Base-by-base conservation (phyloP, 257 asterid genomes). In the Primulina huaijiensis region DNA sequence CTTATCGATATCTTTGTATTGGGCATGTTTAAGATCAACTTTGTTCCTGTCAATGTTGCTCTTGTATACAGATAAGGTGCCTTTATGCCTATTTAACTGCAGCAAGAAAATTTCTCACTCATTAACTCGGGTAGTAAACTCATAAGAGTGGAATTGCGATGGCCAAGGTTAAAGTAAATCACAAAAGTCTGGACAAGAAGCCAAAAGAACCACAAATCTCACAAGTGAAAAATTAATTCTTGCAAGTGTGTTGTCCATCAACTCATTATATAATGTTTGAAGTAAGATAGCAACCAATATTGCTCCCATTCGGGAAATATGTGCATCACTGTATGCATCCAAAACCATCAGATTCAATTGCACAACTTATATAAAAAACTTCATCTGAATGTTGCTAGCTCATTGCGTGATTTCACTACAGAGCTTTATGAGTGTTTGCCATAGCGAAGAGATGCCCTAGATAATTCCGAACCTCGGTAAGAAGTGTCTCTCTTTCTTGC, bases 1-100 rank as follows among this genome's bases (percentile, higher is more conserved):
- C 72, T 87, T 91, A 85, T 94, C 99, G 20, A 94, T 94, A 80
- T 91, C 99, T 77, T 91, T 91, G 87, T 91, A 94, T 33, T 94
- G 97, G 64, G 96, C 71, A 77, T 89, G 97, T 81, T 88, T 94
- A 73, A 94, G 97, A 83, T 89, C 96, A 64, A 79, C 81, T 76
- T 74, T 84, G 74, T 89, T 87, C 81, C 72, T 84, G 60, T 90
- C 90, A 68, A 91, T 83, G 83, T 89, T 94, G 87, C 87, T 87
- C 81, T 79, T 88, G 86, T 87, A 87, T 33, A 94, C 99, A 76
- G 96, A 82, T 64, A 88, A 74, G 38, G 94, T 89, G 59, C 99
- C 97, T 65, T 76, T 88, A 37, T 73, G 77, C 80, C 86, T 86
- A 79, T 94, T 91, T 67, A 88, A 80, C 99, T 94, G 95, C 81